Conservation (phyloP, 2,329 filamentous ascomycete species). For the Fonsecaea monophora region DNA sequence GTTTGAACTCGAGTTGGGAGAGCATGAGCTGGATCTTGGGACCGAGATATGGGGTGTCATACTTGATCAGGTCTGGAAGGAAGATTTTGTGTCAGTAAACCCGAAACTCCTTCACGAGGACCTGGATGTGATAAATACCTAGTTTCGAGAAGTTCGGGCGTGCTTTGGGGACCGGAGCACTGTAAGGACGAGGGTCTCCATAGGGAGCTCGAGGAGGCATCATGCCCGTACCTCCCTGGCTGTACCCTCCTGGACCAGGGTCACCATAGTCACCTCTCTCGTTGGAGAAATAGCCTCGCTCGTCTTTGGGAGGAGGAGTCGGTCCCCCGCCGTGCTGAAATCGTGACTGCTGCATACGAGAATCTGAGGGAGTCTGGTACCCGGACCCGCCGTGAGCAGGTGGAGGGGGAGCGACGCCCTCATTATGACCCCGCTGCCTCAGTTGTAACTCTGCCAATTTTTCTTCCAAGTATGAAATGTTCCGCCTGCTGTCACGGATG, state of each 20-base stretch:
- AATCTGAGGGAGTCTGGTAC: slow-evolving; percentile 42
- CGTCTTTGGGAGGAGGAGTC: slow-evolving; percentile 76
- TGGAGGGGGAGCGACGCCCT: slow-evolving; percentile 63
- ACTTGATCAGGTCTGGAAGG: slow-evolving; percentile 88
- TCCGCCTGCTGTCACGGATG: slow-evolving; percentile 90
- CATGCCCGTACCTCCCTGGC: slow-evolving; percentile 69
- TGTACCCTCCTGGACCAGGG: slow-evolving; percentile 59
- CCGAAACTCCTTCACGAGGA: not conserved
- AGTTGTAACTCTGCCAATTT: slow-evolving; percentile 87
- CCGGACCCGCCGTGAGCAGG: slow-evolving; percentile 52
- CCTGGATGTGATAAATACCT: slow-evolving; percentile 64
- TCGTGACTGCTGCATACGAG: slow-evolving; percentile 33
- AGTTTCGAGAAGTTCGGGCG: slow-evolving; percentile 95
- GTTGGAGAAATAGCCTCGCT: slow-evolving; percentile 55
- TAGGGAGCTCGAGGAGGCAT: slow-evolving; percentile 85
- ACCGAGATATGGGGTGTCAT: slow-evolving; percentile 92
- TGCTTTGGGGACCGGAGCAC: slow-evolving; percentile 70
- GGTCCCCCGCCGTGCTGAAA: slow-evolving; percentile 55
- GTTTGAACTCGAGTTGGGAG: slow-evolving; percentile 97
- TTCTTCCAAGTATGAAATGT: slow-evolving; percentile 95
- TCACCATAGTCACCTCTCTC: slow-evolving; percentile 71
- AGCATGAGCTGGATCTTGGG: slow-evolving; percentile 99
- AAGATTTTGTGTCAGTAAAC: slow-evolving; percentile 3
- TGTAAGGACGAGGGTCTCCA: slow-evolving; percentile 71
- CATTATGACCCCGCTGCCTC: slow-evolving; percentile 64